Conservation (phyloP, 805 yeast species). For the Debaryomyces prosopidis region DNA sequence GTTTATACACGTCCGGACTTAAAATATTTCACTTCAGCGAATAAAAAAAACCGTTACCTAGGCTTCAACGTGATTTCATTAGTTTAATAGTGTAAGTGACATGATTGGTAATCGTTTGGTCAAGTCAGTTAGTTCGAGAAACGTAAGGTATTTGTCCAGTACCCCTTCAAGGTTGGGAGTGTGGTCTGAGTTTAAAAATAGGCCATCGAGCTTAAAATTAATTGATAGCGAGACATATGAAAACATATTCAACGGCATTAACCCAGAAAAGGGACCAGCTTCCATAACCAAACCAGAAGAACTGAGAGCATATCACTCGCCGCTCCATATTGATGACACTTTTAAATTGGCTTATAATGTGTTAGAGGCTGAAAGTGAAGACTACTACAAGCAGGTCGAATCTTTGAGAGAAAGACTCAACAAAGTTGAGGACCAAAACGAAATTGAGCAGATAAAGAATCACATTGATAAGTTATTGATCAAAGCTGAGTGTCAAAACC, state of each 20-base stretch:
- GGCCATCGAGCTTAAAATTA: constrained; percentile 30
- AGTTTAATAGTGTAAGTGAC: constrained; percentile 1
- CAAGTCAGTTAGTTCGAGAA: neutral
- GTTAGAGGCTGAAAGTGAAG: constrained; percentile 50
- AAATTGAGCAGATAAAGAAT: constrained; percentile 8
- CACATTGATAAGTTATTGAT: constrained; percentile 37
- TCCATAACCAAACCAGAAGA: constrained; percentile 45
- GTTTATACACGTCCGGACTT: neutral
- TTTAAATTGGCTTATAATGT: constrained; percentile 68
- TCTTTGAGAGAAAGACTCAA: constrained; percentile 28
- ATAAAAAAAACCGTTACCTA: neutral
- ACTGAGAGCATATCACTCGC: constrained; percentile 61
- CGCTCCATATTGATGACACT: constrained; percentile 67
- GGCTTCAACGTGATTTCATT: neutral
- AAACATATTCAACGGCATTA: constrained; percentile 23
- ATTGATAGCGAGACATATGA: constrained; percentile 17
- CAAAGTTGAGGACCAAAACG: constrained; percentile 16
- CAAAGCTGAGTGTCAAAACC: constrained; percentile 73
- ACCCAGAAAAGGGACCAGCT: constrained; percentile 48
- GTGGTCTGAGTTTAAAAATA: constrained; percentile 34
- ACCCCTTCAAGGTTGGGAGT: constrained; percentile 12
- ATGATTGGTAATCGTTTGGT: neutral
- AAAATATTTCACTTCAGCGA: neutral
- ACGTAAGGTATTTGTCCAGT: constrained; percentile 2
- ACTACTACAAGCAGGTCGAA: constrained; percentile 40